These are phyloP conservation scores for Saturnispora hagleri DNA, from an alignment of 805 yeast genomes.

Conservation along the genomic window DNA sequence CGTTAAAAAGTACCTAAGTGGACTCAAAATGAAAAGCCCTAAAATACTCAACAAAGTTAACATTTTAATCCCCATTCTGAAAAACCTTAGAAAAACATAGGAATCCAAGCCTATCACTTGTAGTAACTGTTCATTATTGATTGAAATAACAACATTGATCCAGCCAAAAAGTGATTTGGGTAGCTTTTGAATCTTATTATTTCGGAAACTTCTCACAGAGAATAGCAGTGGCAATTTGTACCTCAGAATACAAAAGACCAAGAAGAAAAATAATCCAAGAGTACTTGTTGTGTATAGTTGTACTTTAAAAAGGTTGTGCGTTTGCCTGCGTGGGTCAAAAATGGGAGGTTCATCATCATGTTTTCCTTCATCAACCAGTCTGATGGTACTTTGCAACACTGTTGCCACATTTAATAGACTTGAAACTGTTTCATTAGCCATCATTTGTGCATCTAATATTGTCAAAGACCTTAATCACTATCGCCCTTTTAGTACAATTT, in stretches of 20 bases:
- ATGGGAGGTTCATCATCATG: constrained; percentile 29
- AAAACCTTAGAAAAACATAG: constrained; percentile 48
- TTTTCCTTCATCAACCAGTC: neutral
- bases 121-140: constrained; percentile 42
- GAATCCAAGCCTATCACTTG: constrained; percentile 53
- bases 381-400: neutral
- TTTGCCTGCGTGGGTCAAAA: constrained; percentile 32
- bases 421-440: neutral
- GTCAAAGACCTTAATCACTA: neutral
- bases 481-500: neutral
- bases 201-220: constrained; percentile 44
- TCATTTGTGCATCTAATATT: neutral
- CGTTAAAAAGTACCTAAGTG: constrained; percentile 42
- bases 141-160: constrained; percentile 38
- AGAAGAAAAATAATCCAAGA: constrained; percentile 38
- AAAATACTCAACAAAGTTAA: constrained; percentile 35
- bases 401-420: neutral
- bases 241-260: constrained; percentile 41
- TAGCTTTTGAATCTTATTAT: constrained; percentile 33
- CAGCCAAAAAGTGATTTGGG: constrained; percentile 45
- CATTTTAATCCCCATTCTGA: constrained; percentile 44
- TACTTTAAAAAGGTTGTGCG: constrained; percentile 49
- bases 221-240: constrained; percentile 49
- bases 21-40: constrained; percentile 42
- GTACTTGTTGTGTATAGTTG: constrained; percentile 42